Evolutionary conservation across 208 protist genomes (phyloP).

Genomic region (Strigomonas culicis): DNA sequence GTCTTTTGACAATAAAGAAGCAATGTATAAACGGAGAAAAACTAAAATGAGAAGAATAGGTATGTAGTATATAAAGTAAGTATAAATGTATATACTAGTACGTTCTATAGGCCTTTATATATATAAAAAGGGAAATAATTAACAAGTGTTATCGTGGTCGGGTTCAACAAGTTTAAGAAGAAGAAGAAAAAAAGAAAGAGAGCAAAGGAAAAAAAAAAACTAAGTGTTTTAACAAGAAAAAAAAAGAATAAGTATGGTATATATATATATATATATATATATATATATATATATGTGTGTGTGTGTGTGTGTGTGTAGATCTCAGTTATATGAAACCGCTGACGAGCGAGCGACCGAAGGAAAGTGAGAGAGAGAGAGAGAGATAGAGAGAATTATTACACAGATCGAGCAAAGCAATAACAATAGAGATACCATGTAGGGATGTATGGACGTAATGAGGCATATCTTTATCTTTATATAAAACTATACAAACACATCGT

Average conservation of each 20-base stretch:
- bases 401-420: background rate
- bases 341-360: background rate
- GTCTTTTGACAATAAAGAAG: background rate
- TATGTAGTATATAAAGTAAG: background rate
- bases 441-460: background rate
- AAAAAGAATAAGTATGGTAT: background rate
- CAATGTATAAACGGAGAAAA: no score
- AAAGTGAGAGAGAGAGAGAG: background rate
- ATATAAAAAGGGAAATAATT: background rate
- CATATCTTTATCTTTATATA: background rate
- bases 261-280: background rate
- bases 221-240: background rate
- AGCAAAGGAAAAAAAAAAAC: slow-evolving; percentile 3
- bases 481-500: no score
- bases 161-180: background rate
- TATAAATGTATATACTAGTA: background rate
- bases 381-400: background rate
- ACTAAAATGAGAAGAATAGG: no score
- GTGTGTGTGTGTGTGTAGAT: background rate
- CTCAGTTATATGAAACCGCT: background rate
- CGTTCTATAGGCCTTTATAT: background rate
- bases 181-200: slow-evolving; percentile 3
- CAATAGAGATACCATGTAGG: background rate
- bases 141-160: background rate
- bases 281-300: background rate